A percentile compares a stretch with the other conserved stretches of the same genome.
phyloP scores from a whole-genome alignment of 345 rosid species.

The Acer yangbiense region DNA sequence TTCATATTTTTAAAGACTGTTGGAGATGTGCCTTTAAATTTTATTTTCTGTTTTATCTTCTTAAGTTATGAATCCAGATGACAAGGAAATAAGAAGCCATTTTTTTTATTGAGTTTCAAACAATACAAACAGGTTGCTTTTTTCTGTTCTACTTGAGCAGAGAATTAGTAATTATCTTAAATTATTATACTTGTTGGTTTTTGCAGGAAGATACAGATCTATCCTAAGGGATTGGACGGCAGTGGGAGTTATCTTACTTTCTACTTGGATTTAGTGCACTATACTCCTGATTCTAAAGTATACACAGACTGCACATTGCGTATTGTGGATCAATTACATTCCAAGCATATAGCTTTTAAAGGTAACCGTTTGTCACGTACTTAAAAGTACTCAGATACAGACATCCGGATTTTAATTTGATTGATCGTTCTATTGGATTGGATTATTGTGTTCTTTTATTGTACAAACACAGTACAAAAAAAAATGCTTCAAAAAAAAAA shows the following conservation, averaged over 20 bases:
- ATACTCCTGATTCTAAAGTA: constrained; percentile 26
- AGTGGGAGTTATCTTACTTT: constrained; percentile 26
- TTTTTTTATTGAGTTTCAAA: no score
- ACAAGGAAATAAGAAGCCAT: no score
- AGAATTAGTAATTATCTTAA: not conserved
- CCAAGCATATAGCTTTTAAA: constrained; percentile 29
- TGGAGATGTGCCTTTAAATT: no score
- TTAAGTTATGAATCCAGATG: no score
- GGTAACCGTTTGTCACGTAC: constrained; percentile 23
- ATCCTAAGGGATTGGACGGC: constrained; percentile 33
- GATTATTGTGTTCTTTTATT: no score
- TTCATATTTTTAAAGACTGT: not conserved
- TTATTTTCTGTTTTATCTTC: no score
- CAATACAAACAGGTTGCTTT: no score
- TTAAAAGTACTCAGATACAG: not conserved
- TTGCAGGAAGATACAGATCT: constrained; percentile 43
- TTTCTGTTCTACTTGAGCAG: not conserved
- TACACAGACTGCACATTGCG: constrained; percentile 32
- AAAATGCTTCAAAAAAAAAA: no score
- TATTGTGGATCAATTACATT: constrained; percentile 31
- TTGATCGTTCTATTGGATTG: no score
- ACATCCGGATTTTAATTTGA: no score
- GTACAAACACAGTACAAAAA: no score
- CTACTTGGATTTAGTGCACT: constrained; percentile 33
- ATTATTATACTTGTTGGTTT: not conserved